Evolutionary conservation across 345 rosid genomes (phyloP).

Genomic region (Clausena lansium): DNA sequence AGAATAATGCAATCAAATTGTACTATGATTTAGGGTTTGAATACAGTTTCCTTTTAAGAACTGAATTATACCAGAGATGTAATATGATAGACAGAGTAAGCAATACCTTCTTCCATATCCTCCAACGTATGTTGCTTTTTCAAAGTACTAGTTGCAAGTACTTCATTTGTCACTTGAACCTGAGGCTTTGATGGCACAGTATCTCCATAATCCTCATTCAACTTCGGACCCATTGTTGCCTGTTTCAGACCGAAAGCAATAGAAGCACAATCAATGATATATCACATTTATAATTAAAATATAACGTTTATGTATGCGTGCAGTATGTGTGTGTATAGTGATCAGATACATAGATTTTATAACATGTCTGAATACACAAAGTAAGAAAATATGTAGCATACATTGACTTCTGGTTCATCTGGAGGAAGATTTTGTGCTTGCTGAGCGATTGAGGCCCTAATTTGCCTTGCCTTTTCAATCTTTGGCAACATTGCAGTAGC

Average conservation of each 20-base stretch:
- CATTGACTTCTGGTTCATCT: constrained; percentile 39
- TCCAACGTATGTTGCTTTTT: constrained; percentile 39
- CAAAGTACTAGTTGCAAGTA: constrained; percentile 36
- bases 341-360: not conserved
- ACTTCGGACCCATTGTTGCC: constrained; percentile 50
- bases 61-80: not conserved
- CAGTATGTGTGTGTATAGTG: not conserved
- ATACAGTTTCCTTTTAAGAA: not conserved
- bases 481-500: constrained; percentile 89
- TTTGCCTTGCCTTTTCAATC: constrained; percentile 85
- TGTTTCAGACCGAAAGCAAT: constrained; percentile 34
- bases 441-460: constrained; percentile 64
- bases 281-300: not conserved
- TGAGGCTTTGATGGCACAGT: constrained; percentile 74
- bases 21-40: not conserved
- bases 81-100: constrained; percentile 18
- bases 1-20: not conserved
- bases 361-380: not conserved
- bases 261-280: not conserved
- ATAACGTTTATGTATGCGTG: not conserved
- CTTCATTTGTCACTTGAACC: constrained; percentile 44
- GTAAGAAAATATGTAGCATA: constrained; percentile 31
- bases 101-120: constrained; percentile 56
- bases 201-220: constrained; percentile 66
- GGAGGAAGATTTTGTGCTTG: constrained; percentile 53